phyloP scores from a whole-genome alignment of 306 rosid genomes.

The Prunus salicina region DNA sequence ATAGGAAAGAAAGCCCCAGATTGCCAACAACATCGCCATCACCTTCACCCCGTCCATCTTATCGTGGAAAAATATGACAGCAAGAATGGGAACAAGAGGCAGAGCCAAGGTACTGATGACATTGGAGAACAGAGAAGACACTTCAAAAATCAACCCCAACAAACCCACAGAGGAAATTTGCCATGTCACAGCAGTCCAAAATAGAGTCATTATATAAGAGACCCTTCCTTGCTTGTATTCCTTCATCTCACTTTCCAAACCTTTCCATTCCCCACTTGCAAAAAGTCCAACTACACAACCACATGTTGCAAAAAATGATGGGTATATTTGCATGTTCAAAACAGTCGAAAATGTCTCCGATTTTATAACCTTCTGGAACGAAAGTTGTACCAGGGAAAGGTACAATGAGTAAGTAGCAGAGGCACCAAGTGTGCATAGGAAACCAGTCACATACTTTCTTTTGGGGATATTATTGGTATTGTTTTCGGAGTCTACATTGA shows the following conservation, averaged over 20 bases:
- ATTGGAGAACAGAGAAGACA: constrained; percentile 58
- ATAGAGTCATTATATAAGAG: constrained; percentile 56
- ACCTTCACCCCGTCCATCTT: constrained; percentile 50
- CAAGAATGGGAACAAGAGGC: constrained; percentile 50
- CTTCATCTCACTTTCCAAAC: constrained; percentile 42
- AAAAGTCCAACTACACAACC: constrained; percentile 49
- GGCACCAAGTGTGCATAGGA: constrained; percentile 50
- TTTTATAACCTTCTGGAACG: constrained; percentile 53
- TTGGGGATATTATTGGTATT: constrained; percentile 10
- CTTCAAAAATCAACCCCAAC: constrained; percentile 59
- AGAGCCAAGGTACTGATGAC: constrained; percentile 43
- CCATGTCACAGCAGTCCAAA: constrained; percentile 65
- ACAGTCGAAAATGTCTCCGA: constrained; percentile 40
- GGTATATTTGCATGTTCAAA: constrained; percentile 49
- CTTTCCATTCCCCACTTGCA: constrained; percentile 58
- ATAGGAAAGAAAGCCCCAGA: constrained; percentile 62
- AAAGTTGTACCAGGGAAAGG: constrained; percentile 49
- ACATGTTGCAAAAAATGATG: constrained; percentile 41
- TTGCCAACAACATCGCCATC: constrained; percentile 50
- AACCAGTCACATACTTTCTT: constrained; percentile 36
- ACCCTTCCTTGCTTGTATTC: constrained; percentile 43
- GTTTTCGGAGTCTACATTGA: constrained; percentile 40
- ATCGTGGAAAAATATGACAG: constrained; percentile 47
- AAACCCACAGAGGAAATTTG: constrained; percentile 47
- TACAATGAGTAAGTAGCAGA: constrained; percentile 48